A percentile compares a stretch with the other conserved stretches of the same genome.
phyloP scores from a whole-genome alignment of 2,329 filamentous ascomycete genomes.

The Fusarium sp. region DNA sequence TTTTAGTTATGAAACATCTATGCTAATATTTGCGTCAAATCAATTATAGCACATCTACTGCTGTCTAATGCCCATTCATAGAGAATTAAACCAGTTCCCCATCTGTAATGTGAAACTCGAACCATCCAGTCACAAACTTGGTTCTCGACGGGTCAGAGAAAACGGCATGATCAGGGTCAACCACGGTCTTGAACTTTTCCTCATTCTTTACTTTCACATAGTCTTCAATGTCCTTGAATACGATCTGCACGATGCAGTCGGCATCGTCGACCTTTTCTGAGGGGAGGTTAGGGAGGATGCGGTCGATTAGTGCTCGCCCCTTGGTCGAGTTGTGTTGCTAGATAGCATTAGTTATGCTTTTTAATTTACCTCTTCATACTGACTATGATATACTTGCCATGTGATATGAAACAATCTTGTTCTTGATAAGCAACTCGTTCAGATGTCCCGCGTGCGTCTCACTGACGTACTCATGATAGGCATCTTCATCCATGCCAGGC shows the following conservation, averaged over 20 bases:
- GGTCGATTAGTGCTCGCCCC: conserved; percentile 18
- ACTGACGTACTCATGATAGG: conserved; percentile 39
- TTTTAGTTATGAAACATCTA: neutral
- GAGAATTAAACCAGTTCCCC: conserved; percentile 19
- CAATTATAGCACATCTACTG: neutral
- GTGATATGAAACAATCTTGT: conserved; percentile 40
- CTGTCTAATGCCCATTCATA: neutral
- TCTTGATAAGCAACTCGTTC: conserved; percentile 37
- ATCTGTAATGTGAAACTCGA: conserved; percentile 35
- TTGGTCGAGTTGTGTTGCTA: conserved; percentile 39
- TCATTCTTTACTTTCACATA: conserved; percentile 2
- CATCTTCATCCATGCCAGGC: conserved; percentile 34
- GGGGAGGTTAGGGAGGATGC: neutral
- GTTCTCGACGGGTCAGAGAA: conserved; percentile 25
- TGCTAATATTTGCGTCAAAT: neutral
- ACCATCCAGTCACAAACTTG: conserved; percentile 39
- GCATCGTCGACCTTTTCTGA: neutral
- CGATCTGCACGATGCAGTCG: conserved; percentile 12
- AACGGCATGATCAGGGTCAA: conserved; percentile 11
- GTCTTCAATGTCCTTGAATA: conserved; percentile 7
- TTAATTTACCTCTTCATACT: no score
- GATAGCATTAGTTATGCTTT: neutral
- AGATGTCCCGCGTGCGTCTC: conserved; percentile 35
- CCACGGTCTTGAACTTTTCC: neutral
- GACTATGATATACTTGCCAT: conserved; percentile 15